Base-by-base conservation (phyloP, 257 asterid genomes). In the Solanum gandarillasii region DNA sequence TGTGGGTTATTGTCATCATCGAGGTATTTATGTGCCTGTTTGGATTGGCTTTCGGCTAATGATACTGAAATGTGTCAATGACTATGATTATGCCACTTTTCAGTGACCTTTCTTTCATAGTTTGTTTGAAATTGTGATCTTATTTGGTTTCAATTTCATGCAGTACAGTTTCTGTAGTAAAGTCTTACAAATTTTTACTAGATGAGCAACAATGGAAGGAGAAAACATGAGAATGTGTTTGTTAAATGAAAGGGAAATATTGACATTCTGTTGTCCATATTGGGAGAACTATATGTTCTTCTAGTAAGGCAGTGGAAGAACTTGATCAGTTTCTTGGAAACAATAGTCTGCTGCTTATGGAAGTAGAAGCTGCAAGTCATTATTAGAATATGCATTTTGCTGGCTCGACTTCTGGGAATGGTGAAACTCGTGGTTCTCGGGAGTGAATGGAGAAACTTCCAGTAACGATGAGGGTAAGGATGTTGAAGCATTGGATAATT, bases 401-500 rank as follows among this genome's bases (percentile, higher is more conserved):
- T 84, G 58, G 7, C 12, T 62, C 27, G 29, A 35, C 9, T 81
- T 81, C 20, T 81, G 70, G 41, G 13, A 46, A 46, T 46, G 85
- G 85, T 14, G 39, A 16, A 79, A 46, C 67, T 27, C 16, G 5
- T 43, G 85, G 67, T 46, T 27, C 85, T 27, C 6, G 10, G 85
- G 67, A 9, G 67, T 43, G 27, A 79, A 25, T 38, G 58, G 65
- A 38, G 35, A 70, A 65, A 35, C 62, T n/a, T 25, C 29, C 9
- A 25, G 16, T 7, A 67, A 20, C 3, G 60, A 39, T 4, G 60
- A 39, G 4, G 76, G 58, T 38, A 71, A 38, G 72, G 91, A 87
- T 76, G 13, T 25, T 65, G 84, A 68, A 32, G 91, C 93, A 89
- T 29, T 58, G 16, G 93, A 88, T 16, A 91, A 87, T 87, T 88